These are phyloP conservation scores for Ambrosiella beaveri DNA, from an alignment of 2,329 filamentous ascomycete species.

Conservation along the genomic window DNA sequence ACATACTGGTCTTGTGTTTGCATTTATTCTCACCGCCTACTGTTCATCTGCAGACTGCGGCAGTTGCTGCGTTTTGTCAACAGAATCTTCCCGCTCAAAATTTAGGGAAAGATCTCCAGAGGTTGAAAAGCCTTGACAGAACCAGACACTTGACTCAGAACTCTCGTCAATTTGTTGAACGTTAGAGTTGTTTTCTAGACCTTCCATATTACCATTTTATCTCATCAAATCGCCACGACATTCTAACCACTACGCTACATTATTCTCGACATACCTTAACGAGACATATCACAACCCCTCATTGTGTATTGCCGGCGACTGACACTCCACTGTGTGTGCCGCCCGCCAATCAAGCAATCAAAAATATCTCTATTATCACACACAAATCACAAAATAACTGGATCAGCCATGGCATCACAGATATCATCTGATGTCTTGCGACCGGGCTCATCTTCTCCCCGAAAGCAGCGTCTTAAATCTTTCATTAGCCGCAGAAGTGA, in stretches of 20 bases:
- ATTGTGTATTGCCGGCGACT: background rate
- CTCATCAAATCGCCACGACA: background rate
- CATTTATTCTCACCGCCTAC: background rate
- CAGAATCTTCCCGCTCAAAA: no score
- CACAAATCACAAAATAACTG: background rate
- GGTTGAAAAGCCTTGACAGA: background rate
- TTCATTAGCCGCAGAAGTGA: constrained; percentile 12
- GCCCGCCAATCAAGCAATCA: background rate
- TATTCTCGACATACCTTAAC: background rate
- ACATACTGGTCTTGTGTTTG: no score
- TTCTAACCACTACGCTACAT: background rate
- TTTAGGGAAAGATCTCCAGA: constrained; percentile 1
- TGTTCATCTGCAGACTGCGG: background rate
- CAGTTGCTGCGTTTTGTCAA: background rate
- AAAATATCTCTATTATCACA: background rate
- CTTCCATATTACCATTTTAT: background rate
- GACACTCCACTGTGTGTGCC: background rate
- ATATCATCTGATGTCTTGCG: constrained; percentile 10
- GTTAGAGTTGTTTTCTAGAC: background rate
- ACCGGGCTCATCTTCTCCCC: constrained; percentile 8
- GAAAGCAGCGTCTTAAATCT: constrained; percentile 10
- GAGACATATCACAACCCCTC: background rate
- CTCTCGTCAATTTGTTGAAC: background rate
- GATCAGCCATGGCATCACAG: constrained; percentile 10
- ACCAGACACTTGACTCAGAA: background rate